phyloP scores from a whole-genome alignment of 1,139 yeast species.

The Yamadazyma sp. region DNA sequence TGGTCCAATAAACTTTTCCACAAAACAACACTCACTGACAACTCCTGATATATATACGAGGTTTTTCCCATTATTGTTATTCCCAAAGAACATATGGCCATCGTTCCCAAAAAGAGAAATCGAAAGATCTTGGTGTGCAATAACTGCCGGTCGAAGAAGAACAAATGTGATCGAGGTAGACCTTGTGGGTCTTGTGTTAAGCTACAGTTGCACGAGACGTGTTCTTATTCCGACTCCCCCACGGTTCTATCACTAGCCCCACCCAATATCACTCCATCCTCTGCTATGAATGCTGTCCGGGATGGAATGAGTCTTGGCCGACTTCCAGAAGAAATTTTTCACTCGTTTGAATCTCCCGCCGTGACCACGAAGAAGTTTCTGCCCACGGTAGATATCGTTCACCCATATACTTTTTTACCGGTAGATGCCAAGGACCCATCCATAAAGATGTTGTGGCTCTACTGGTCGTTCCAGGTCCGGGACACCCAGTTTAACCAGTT shows the following conservation, averaged over 20 bases:
- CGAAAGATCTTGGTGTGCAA: constrained; percentile 25
- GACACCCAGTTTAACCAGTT: constrained; percentile 10
- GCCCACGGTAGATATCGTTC: constrained; percentile 3
- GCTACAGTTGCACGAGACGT: constrained; percentile 14
- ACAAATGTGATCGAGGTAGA: constrained; percentile 31
- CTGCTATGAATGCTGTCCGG: neutral
- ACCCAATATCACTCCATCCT: neutral
- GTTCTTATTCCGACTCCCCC: constrained; percentile 11
- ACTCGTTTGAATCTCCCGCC: no score
- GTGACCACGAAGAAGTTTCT: constrained; percentile 2
- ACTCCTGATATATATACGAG: no score
- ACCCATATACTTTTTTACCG: constrained; percentile 10
- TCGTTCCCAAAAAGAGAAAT: constrained; percentile 15
- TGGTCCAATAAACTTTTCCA: no score
- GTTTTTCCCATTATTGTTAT: no score
- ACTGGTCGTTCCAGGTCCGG: constrained; percentile 11
- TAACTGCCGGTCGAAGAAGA: constrained; percentile 31
- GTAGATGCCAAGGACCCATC: constrained; percentile 11
- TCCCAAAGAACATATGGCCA: neutral
- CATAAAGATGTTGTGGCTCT: constrained; percentile 9
- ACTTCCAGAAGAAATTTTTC: no score
- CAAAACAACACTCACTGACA: neutral
- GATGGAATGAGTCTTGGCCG: no score
- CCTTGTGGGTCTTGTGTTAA: constrained; percentile 36
- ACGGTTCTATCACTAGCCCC: constrained; percentile 3